Evolutionary conservation across 805 yeast genomes (phyloP), one percentile per base, ranked within the genome.

Genomic region (Blastobotrys parvus): DNA sequence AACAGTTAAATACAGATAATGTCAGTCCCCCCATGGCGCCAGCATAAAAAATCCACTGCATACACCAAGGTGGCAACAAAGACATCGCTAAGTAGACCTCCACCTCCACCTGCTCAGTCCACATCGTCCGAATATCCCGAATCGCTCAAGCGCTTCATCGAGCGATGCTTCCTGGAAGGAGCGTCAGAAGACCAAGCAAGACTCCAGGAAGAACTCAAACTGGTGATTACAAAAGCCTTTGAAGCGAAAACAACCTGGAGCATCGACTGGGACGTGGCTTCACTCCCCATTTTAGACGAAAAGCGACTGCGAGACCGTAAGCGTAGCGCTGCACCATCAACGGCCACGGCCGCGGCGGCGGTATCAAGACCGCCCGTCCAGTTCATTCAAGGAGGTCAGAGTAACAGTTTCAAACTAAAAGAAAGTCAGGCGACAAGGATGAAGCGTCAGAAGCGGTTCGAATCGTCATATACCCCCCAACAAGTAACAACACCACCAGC

Each of bases 111-210:
- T 22, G 21, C 22, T 27, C 35, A 23, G 22, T 8, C 35, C 33
- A 20, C 16, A 6, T 11, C 35, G n/a, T n/a, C n/a, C n/a, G n/a
- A n/a, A n/a, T n/a, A 83, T 83, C 86, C 85, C 1, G 64, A 58
- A n/a, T 55, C 71, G 2, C 59, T 80, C 33, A 76, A 70, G 54
- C 56, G 59, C 11, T 80, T 77, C 56, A 76, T 79, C 4, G 63
- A 65, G 3, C 49, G 61, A 8, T 65, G 77, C 34, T 78, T 79
- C 53, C 52, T 56, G 11, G 57, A 60, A 42, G 66, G 75, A 0
- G 61, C 58, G 18, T 52, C 60, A 5, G 59, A 71, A 11, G 60
- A 61, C 38, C 64, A 69, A 49, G 55, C 58, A 5, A 50, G 54
- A 29, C 69, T 79, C 53, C 75, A 77, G 47, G 45, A 51, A 6